Evolutionary conservation across 306 rosid species (phyloP).

Genomic region (Vigna hirtella): DNA sequence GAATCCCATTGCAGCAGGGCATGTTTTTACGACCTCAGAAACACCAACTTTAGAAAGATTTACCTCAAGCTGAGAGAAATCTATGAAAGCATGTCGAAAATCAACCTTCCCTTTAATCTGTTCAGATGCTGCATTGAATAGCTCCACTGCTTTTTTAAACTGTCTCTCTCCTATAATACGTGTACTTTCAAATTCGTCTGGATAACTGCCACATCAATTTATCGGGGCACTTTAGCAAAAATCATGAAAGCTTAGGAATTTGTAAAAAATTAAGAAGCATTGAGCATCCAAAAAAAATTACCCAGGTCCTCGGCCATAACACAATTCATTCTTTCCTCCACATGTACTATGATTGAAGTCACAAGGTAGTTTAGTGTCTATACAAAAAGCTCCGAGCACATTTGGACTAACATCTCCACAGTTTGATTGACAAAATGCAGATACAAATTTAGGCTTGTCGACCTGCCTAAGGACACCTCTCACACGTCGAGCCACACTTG

Average conservation of each 20-base stretch:
- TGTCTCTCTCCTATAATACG: conserved; percentile 90
- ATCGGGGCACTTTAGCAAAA: conserved; percentile 41
- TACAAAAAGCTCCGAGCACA: conserved; percentile 87
- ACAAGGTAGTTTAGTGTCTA: conserved; percentile 88
- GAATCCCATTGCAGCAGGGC: conserved; percentile 98
- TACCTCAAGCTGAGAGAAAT: conserved; percentile 84
- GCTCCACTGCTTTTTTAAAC: conserved; percentile 82
- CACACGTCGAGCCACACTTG: conserved; percentile 82
- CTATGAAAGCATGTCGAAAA: conserved; percentile 80
- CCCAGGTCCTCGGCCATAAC: conserved; percentile 99
- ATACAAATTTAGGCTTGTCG: conserved; percentile 78
- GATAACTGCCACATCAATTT: conserved; percentile 69
- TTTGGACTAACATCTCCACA: conserved; percentile 99
- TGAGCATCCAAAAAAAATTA: conserved; percentile 51
- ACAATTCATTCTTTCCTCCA: conserved; percentile 89
- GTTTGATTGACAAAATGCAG: conserved; percentile 97
- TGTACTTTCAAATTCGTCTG: conserved; percentile 97
- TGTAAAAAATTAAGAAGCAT: conserved; percentile 31
- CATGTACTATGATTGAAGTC: conserved; percentile 99
- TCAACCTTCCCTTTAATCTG: conserved; percentile 80
- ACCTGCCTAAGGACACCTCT: conserved; percentile 74
- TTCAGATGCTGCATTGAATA: conserved; percentile 78
- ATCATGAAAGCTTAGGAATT: conserved; percentile 20
- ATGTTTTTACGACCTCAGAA: conserved; percentile 70
- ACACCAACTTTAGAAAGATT: conserved; percentile 63